Evolutionary conservation across 345 rosid genomes (phyloP).

Genomic region (Bruguiera sexangula): DNA sequence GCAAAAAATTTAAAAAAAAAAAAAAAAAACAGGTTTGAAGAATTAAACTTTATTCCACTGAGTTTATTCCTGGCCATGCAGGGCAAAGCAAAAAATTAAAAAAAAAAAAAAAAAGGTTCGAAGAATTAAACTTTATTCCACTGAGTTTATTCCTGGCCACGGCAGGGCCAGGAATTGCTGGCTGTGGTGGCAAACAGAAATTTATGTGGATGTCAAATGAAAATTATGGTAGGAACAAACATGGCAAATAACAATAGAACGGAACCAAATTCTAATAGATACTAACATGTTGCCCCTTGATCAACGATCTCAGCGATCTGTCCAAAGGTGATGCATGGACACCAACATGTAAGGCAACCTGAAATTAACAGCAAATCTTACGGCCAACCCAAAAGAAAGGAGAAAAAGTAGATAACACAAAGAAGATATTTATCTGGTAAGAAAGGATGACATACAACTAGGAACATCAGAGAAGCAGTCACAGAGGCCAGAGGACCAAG

Average conservation of each 20-base stretch:
- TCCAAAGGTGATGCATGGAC: slow-evolving; percentile 25
- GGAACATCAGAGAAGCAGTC: slow-evolving; percentile 13
- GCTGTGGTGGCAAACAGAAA: too few species aligned
- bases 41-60: too few species aligned
- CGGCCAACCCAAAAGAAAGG: neutral
- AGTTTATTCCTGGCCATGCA: too few species aligned
- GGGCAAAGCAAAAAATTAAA: too few species aligned
- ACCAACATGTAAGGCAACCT: slow-evolving; percentile 22
- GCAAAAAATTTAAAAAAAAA: too few species aligned
- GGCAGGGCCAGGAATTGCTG: too few species aligned
- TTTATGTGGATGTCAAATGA: too few species aligned
- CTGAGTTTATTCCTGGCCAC: too few species aligned
- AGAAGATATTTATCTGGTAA: neutral
- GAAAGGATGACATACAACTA: slow-evolving; percentile 6
- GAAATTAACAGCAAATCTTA: neutral
- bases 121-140: too few species aligned
- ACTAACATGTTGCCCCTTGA: slow-evolving; percentile 12
- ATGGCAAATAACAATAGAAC: neutral
- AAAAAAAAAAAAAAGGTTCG: too few species aligned
- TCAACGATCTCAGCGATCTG: slow-evolving; percentile 22
- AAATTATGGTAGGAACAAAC: too few species aligned
- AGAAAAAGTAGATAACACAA: neutral
- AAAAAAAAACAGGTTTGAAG: too few species aligned
- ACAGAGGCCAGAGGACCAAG: slow-evolving; percentile 22
- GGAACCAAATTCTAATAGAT: neutral